Evolutionary conservation across 192 early-diverging fungal genomes (phyloP), one percentile per base, ranked within the genome.

Genomic region (Mortierella antarctica): DNA sequence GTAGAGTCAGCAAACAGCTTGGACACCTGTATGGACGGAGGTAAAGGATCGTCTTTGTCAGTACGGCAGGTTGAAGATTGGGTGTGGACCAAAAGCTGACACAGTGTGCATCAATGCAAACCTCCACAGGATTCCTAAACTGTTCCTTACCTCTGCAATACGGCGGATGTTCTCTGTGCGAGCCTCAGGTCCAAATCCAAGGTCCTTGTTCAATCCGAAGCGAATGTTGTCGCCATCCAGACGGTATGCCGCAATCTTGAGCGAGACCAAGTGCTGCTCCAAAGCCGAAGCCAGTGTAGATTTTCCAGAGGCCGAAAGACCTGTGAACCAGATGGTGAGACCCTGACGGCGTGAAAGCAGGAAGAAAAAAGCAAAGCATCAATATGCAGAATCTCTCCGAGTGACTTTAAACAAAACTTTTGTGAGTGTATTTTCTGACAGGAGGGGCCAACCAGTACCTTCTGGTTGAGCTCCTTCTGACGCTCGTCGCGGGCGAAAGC

Each of bases 141-240:
- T 46, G 39, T 60, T 71, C 70, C 39, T 55, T 74, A 91, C 93
- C 76, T 98, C 96, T 12, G 93, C 90, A 77, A 98, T 96, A 57
- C 96, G 90, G 45, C 96, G 92, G 83, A 98, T 98, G 90, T 98
- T 98, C 77, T 98, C 96, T 2, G 92, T 91, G 59, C 96, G 92
- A 70, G 96, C 96, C 55, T 92, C 92, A 55, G 94, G 94, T 58
- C 93, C 93, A 73, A 96, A 98, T 40, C 95, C 94, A 23, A 98
- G 86, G 82, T 96, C 93, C 86, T 96, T 97, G 90, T 98, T 98
- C 51, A 98, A 84, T 31, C 96, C 96, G 71, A 98, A 98, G n/a
- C 96, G 92, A 59, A 98, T 93, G 84, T 98, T 98, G 87, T 98
- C 96, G 50, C 96, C 96, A 74, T 98, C 96, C 62, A 98, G 90